Evolutionary conservation across 257 asterid genomes (phyloP), one percentile per base, ranked within the genome.

Genomic region (Cordia subcordata): DNA sequence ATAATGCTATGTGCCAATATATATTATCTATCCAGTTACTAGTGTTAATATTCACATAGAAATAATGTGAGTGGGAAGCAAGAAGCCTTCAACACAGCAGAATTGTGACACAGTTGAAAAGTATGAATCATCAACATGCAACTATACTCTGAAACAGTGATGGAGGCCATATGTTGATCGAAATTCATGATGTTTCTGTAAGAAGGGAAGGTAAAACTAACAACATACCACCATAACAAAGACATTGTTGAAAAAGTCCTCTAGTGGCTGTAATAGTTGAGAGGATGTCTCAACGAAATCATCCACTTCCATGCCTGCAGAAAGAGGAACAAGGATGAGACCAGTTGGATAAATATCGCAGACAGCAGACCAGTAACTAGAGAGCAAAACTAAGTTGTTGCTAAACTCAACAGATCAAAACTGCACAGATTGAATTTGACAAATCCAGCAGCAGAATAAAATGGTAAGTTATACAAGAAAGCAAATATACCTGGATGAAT

Each of bases 151-250:
- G 35, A 27, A 27, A 27, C 35, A 27, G 35, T 27, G 6, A 27
- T 1, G 35, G 35, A 27, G 35, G 4, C 6, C 6, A 27, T 27
- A 32, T 14, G 60, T 15, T 27, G 60, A 14, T 12, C 21, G 45
- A 57, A 5, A 47, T 54, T 14, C 3, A 13, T 46, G 11, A 13
- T 35, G 3, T 20, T 57, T 13, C 13, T 10, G 12, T 49, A 5
- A 5, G 9, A 51, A 19, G 16, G 5, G 16, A 16, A 50, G 27
- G 38, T 12, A 44, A 13, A 20, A 33, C 32, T 12, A 60, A 60
- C 20, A 68, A 69, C 98, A 22, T 86, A 92, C 96, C 99, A 84
- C 96, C 96, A 88, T 84, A 49, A 92, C 96, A 55, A 88, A 92
- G 20, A 92, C 99, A 50, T 81, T 33, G 69, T 84, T 84, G 80